Base-by-base conservation (phyloP, 495 filamentous ascomycete genomes). In the Annulohypoxylon moriforme region DNA sequence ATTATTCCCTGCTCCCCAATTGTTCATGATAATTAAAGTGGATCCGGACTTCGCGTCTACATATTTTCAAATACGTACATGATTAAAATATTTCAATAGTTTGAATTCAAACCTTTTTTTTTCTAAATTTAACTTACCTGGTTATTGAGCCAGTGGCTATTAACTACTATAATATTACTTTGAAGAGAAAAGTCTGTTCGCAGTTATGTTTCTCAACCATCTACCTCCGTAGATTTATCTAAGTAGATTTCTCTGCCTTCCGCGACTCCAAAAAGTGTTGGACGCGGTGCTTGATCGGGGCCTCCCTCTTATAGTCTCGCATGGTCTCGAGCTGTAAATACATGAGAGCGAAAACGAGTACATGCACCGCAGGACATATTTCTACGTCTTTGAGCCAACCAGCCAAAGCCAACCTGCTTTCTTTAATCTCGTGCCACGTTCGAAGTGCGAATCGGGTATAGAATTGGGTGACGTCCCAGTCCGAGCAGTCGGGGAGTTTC, bases 251-350 rank as follows among this genome's bases (percentile, higher is more conserved):
- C 1, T 55, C 46, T 20, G 44, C 42, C 44, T 55, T 68, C 44
- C 42, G 64, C 59, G n/a, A 16, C 3, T 53, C 40, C 24, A 73
- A 18, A 34, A 69, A 27, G 33, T 61, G 49, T 20, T 16, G 50
- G 27, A 73, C 57, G 5, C 70, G 70, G 8, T 68, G 60, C 40
- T 42, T 68, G 9, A 68, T 14, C 0, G 70, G 60, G 25, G 65
- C 70, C 0, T 57, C 10, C 18, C 58, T 65, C 49, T 44, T 68
- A 24, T 25, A 62, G 24, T 65, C 70, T 10, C 65, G 68, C 73
- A 77, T 77, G 18, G 33, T 42, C 25, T 70, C 66, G 14, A 76
- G 63, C 20, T 77, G 76, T 2, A 77, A 44, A n/a, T 67, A 77
- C 70, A 77, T 55, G n/a, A 77, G 56, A 1, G 63, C 60, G 24